Conservation (phyloP, 768 basidiomycete species). For the Russula griseocarnosa region DNA sequence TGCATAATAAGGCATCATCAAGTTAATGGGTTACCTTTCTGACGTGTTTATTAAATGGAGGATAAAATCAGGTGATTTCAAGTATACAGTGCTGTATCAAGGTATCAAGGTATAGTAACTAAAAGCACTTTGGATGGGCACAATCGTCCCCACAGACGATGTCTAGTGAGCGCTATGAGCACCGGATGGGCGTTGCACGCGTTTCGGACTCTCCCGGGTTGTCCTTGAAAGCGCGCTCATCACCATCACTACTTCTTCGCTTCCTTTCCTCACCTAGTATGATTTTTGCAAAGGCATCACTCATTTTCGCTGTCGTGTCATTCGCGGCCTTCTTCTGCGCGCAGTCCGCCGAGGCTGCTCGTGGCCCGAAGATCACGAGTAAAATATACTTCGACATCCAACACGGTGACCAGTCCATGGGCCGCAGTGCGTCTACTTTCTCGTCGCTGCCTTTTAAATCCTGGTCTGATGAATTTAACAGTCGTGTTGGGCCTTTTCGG, state of each 20-base stretch:
- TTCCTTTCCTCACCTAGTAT: conserved; percentile 36
- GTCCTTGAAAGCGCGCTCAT: conserved; percentile 24
- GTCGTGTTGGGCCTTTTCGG: conserved; percentile 89
- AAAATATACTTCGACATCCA: conserved; percentile 94
- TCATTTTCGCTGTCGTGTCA: conserved; percentile 59
- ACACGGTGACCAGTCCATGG: conserved; percentile 83
- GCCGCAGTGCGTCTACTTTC: conserved; percentile 55
- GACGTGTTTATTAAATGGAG: no score
- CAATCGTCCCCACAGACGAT: no score
- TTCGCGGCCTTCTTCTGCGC: conserved; percentile 68
- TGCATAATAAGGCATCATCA: no score
- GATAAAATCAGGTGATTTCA: no score
- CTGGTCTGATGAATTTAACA: conserved; percentile 32
- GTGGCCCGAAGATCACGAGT: conserved; percentile 86
- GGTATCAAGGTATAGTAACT: no score
- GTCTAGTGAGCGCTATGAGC: no score
- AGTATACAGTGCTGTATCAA: no score
- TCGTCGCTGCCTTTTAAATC: background rate
- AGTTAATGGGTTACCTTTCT: no score
- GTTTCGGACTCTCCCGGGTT: conserved; percentile 18
- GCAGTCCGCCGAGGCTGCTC: conserved; percentile 72
- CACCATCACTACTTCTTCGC: conserved; percentile 25
- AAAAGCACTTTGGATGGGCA: no score
- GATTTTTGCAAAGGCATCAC: conserved; percentile 60
- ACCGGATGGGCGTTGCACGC: no score